Evolutionary conservation across 306 rosid genomes (phyloP).

Genomic region (Alnus rubra): DNA sequence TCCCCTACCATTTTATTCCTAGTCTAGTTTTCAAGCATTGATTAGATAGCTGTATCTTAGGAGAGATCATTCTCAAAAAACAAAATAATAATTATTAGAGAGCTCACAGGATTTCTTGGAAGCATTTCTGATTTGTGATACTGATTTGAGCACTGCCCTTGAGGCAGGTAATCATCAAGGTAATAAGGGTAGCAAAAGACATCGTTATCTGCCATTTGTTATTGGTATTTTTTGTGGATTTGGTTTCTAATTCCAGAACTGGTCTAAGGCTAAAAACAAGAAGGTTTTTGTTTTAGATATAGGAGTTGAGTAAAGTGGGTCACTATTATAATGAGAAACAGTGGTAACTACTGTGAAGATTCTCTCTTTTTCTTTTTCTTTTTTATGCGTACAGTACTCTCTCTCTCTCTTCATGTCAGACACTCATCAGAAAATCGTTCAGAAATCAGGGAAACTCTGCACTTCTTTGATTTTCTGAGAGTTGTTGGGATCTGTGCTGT

Average conservation of each 20-base stretch:
- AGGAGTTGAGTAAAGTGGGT: conserved; percentile 40
- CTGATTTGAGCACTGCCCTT: conserved; percentile 35
- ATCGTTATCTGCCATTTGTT: conserved; percentile 50
- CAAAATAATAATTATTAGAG: conserved; percentile 14
- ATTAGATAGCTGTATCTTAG: too few species aligned
- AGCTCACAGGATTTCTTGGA: conserved; percentile 52
- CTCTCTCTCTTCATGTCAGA: conserved; percentile 53
- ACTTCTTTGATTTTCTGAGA: conserved; percentile 62
- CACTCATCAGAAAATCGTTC: conserved; percentile 68
- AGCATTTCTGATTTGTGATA: conserved; percentile 39
- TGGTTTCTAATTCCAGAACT: not conserved
- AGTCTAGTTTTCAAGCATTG: conserved; percentile 13
- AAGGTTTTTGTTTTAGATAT: conserved; percentile 21
- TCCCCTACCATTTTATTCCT: not conserved
- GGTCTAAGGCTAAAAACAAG: not conserved
- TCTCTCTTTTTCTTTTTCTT: conserved; percentile 41
- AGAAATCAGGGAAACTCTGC: conserved; percentile 74
- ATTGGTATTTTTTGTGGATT: not conserved
- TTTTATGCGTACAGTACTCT: conserved; percentile 25
- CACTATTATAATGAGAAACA: conserved; percentile 35
- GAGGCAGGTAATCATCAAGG: conserved; percentile 42
- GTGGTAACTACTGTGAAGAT: conserved; percentile 70
- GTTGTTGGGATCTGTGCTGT: conserved; percentile 84
- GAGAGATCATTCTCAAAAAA: not conserved
- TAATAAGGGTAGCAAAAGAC: conserved; percentile 55